Base-by-base conservation (phyloP, 768 basidiomycete species). In the Crepidotus variabilis region DNA sequence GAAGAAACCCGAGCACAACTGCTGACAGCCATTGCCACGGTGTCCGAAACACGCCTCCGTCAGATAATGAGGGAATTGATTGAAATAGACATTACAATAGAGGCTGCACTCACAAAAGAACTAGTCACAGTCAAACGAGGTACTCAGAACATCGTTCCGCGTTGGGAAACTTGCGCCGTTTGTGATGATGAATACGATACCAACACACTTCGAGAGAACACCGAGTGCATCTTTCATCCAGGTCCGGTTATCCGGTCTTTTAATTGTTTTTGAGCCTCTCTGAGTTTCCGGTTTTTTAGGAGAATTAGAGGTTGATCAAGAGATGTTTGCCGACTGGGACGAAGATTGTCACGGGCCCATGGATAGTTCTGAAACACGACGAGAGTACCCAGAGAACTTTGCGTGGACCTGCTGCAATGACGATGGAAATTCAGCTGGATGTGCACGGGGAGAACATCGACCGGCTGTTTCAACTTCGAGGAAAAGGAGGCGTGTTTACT, bases 341-440 rank as follows among this genome's bases (percentile, higher is more conserved):
- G 76, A 80, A 58, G 66, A 69, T 28, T 69, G 65, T 50, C 79
- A 80, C 54, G 80, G 81, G 1, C 75, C 74, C 1, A 78, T 75
- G 71, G 77, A 82, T 61, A 71, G 74, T 4, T 32, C 62, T 16
- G 59, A 65, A 33, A 79, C 76, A 62, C 72, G 74, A 52, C 58
- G 61, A 52, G 60, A 73, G 14, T 79, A 66, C 55, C 80, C 81
- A 1, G 74, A 82, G 55, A 74, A 75, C 50, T 83, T 82, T 58
- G 65, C 51, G 2, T 84, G 82, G 82, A 72, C 67, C 2, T 84
- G 81, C 59, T 83, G 83, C 58, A 70, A 76, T n/a, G 59, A 63
- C 46, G 62, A 73, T 48, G 78, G 75, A 4, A 60, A 51, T 18
- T 59, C 63, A 6, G 64, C 67, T 21, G 79, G 78, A 7, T 82